These are phyloP conservation scores for Cryoendolithus antarcticus DNA, from an alignment of 2,329 filamentous ascomycete genomes.

Conservation along the genomic window DNA sequence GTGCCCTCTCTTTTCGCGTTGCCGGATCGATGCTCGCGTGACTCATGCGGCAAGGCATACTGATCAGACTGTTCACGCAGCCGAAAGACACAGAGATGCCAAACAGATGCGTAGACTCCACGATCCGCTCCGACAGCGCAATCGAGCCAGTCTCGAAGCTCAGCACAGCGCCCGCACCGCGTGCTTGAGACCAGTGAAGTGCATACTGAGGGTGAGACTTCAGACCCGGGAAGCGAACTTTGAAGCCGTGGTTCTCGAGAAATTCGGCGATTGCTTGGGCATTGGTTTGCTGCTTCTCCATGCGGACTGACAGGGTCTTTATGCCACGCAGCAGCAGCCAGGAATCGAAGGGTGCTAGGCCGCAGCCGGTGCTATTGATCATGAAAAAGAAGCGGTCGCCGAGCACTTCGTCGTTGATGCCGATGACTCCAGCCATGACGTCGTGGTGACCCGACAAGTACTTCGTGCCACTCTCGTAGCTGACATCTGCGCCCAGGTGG, in stretches of 20 bases:
- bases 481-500: constrained; percentile 86
- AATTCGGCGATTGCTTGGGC: constrained; percentile 86
- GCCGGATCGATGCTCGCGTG: constrained; percentile 96
- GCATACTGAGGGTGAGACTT: constrained; percentile 95
- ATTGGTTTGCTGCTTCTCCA: constrained; percentile 96
- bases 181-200: constrained; percentile 88
- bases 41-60: constrained; percentile 99
- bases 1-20: constrained; percentile 72
- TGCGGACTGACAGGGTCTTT: constrained; percentile 92
- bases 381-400: constrained; percentile 91
- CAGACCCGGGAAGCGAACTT: constrained; percentile 85
- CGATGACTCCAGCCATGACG: constrained; percentile 95
- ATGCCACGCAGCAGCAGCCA: constrained; percentile 91
- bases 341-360: constrained; percentile 86
- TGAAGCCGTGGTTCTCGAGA: constrained; percentile 82
- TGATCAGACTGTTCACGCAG: constrained; percentile 96
- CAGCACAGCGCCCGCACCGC: constrained; percentile 84
- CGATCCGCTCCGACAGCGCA: constrained; percentile 74
- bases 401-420: constrained; percentile 68
- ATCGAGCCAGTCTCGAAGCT: constrained; percentile 93
- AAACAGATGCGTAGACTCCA: constrained; percentile 83
- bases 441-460: constrained; percentile 97
- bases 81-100: constrained; percentile 96
- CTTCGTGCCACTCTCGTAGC: constrained; percentile 96
- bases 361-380: constrained; percentile 93